These are phyloP conservation scores for Colletotrichum higginsianum DNA, from an alignment of 2,329 filamentous ascomycete genomes.

Conservation along the genomic window DNA sequence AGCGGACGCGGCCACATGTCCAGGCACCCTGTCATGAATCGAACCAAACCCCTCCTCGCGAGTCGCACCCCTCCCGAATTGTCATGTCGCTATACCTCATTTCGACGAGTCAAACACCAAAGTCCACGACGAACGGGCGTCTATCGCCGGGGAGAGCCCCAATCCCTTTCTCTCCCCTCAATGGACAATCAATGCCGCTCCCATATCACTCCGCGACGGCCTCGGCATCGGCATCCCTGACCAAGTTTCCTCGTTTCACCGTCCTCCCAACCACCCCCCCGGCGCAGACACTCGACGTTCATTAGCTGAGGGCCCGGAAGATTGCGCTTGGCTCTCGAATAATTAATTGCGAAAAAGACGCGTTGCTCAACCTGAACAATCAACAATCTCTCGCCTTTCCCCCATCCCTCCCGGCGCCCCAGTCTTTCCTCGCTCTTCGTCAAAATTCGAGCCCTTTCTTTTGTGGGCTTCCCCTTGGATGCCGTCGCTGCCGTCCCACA, in stretches of 20 bases:
- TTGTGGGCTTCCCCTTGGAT: conserved; percentile 27
- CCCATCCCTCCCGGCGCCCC: conserved; percentile 29
- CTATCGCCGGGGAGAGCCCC: conserved; percentile 11
- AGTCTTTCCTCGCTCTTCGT: conserved; percentile 40
- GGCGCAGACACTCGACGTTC: neutral
- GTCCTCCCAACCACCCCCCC: neutral
- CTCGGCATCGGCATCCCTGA: neutral
- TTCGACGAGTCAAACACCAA: conserved; percentile 11
- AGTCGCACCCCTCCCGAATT: neutral
- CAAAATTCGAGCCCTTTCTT: conserved; percentile 42
- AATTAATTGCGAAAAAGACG: neutral
- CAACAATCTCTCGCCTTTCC: conserved; percentile 10
- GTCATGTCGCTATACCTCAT: conserved; percentile 10
- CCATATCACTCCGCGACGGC: neutral
- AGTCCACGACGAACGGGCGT: neutral
- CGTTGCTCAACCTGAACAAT: conserved; percentile 18
- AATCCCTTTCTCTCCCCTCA: neutral
- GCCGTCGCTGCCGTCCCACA: conserved; percentile 28
- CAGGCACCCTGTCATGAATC: conserved; percentile 6
- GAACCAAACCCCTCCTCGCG: neutral
- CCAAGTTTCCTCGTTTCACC: neutral
- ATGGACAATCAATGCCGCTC: neutral
- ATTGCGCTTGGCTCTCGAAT: neutral
- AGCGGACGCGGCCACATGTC: conserved; percentile 12
- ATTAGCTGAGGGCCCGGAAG: conserved; percentile 15